Percentiles rank a stretch among this genome's conserved stretches.
Conservation (phyloP, 495 filamentous ascomycete genomes). For the Penicillium bovifimosum region DNA sequence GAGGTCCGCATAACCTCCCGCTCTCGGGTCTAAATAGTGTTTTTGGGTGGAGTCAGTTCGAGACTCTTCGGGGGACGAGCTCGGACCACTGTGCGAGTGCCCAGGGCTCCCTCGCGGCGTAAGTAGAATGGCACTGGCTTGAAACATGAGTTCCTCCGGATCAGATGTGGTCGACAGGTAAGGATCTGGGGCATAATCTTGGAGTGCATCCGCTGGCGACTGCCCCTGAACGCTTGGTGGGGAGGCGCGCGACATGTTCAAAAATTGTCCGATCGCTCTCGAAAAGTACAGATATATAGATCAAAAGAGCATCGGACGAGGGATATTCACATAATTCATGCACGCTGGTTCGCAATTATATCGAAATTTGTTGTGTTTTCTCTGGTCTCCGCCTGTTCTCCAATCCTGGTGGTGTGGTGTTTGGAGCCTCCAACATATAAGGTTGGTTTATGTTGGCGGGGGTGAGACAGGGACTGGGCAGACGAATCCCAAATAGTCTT, state of each 20-base stretch:
- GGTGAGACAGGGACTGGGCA: neutral
- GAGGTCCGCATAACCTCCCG: slow-evolving; percentile 6
- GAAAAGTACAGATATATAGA: neutral
- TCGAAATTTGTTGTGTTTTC: neutral
- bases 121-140: slow-evolving; percentile 31
- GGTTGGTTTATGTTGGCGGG: neutral
- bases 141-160: slow-evolving; percentile 36
- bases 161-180: slow-evolving; percentile 39
- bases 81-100: slow-evolving; percentile 3
- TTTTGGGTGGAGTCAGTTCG: slow-evolving; percentile 13
- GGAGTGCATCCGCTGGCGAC: slow-evolving; percentile 17
- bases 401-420: neutral
- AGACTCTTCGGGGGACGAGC: slow-evolving; percentile 14
- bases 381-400: too few relatives aligned
- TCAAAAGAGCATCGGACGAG: neutral
- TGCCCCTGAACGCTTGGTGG: slow-evolving; percentile 17
- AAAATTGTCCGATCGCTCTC: neutral
- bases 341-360: neutral
- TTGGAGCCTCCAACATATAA: neutral
- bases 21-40: slow-evolving; percentile 10
- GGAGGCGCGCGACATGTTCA: slow-evolving; percentile 21
- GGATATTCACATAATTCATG: neutral
- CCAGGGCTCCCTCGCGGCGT: slow-evolving; percentile 27
- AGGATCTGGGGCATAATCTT: slow-evolving; percentile 28
- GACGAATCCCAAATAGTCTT: neutral